A percentile compares a stretch with the other conserved stretches of the same genome.
Conservation (phyloP, 805 yeast genomes). For the Metschnikowia continentalis region DNA sequence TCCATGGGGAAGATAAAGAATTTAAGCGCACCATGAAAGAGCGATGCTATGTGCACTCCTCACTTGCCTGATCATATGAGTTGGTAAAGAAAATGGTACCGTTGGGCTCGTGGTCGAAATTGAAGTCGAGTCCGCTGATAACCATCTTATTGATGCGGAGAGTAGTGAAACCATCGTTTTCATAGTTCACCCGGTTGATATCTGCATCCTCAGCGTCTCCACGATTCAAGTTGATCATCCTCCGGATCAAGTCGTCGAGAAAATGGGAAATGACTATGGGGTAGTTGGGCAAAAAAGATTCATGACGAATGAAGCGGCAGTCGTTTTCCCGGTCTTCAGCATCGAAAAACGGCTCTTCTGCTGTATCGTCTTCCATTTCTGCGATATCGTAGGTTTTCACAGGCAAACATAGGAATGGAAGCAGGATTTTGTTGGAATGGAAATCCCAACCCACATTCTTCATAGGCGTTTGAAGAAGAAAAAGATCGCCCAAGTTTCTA, state of each 20-base stretch:
- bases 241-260: slow-evolving; percentile 30
- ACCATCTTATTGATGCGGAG: slow-evolving; percentile 23
- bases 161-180: slow-evolving; percentile 36
- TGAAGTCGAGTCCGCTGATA: slow-evolving; percentile 33
- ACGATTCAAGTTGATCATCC: slow-evolving; percentile 31
- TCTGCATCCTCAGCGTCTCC: slow-evolving; percentile 39
- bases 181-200: slow-evolving; percentile 21
- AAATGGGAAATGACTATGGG: slow-evolving; percentile 30
- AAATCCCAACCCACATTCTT: slow-evolving; percentile 29
- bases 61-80: slow-evolving; percentile 18
- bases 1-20: background rate
- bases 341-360: slow-evolving; percentile 21
- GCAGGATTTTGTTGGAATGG: slow-evolving; percentile 23
- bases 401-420: slow-evolving; percentile 34
- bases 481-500: slow-evolving; percentile 15
- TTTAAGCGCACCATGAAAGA: background rate
- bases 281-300: slow-evolving; percentile 16
- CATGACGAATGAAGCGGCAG: slow-evolving; percentile 12
- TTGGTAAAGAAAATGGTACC: slow-evolving; percentile 36
- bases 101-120: slow-evolving; percentile 34
- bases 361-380: slow-evolving; percentile 31
- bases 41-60: background rate
- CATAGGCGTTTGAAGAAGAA: slow-evolving; percentile 15
- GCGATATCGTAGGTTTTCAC: slow-evolving; percentile 32
- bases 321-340: slow-evolving; percentile 17